Evolutionary conservation across 495 filamentous ascomycete genomes (phyloP), one percentile per base, ranked within the genome.

Genomic region (Pyrenopolyporus hunteri): DNA sequence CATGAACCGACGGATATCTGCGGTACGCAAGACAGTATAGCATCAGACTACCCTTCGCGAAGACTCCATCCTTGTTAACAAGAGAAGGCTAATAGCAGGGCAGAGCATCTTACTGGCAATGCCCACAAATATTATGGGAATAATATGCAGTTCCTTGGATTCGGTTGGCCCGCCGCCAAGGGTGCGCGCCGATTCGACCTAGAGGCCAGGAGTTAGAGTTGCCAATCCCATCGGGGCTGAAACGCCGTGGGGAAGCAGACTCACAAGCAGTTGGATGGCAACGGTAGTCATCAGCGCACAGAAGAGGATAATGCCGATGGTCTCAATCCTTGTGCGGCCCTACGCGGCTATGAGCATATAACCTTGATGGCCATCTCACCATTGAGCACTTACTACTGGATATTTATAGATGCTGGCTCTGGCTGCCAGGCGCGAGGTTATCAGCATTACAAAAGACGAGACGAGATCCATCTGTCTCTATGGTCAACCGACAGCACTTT

Each of bases 221-320:
- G 20, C 46, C 29, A 14, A 44, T 50, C 37, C 33, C 47, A 28
- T 23, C 28, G 31, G n/a, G 53, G 31, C 48, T 56, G 53, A 60
- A 53, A 54, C 49, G 16, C 23, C 35, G 19, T 9, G 25, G 26
- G 14, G 23, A 5, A 17, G 36, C n/a, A 36, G 26, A 73, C 74
- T 71, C 66, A 79, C 72, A 48, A 84, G 75, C 25, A 85, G 66
- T 64, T 83, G 74, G 25, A 83, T 76, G 44, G 82, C 76, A 13
- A 85, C 82, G 0, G 80, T 83, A 19, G 80, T 83, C 80, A 84
- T 82, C 63, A 83, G 65, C 32, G 81, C 80, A 62, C 81, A 83
- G 74, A 85, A 85, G 50, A 84, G 75, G 56, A 85, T 84, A 52
- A 84, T 82, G 4, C 80, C 82, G 37, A 84, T 77, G 4, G 81